A percentile compares a stretch with the other conserved stretches of the same genome.
Evolutionary conservation across 306 rosid genomes (phyloP).

Genomic region (Quercus aquifolioides): DNA sequence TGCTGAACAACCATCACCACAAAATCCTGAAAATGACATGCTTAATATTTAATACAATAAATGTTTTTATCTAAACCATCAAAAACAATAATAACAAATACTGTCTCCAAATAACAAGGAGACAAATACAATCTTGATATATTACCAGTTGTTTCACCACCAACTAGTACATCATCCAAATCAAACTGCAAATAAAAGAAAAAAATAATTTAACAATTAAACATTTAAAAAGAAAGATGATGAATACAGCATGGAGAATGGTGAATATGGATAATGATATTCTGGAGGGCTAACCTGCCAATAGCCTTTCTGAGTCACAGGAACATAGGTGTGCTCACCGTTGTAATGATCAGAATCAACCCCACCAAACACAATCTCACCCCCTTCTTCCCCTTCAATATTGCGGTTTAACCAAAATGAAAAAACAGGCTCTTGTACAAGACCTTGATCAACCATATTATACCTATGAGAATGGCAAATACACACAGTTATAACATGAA

Average conservation of each 20-base stretch:
- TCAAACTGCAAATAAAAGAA: conserved; percentile 26
- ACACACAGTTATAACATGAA: not conserved
- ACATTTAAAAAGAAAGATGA: not conserved
- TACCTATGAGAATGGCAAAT: conserved; percentile 19
- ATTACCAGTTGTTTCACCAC: conserved; percentile 35
- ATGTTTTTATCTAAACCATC: not conserved
- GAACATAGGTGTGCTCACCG: conserved; percentile 40
- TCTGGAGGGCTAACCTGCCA: conserved; percentile 33
- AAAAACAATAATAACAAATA: not conserved
- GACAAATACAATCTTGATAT: not conserved
- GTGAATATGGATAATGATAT: not conserved
- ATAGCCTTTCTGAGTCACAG: conserved; percentile 35
- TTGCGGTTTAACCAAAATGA: conserved; percentile 42
- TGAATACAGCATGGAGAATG: not conserved
- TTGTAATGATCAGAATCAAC: conserved; percentile 36
- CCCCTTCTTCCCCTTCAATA: conserved; percentile 28
- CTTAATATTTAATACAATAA: not conserved
- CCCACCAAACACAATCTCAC: conserved; percentile 40
- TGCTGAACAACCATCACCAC: conserved; percentile 33
- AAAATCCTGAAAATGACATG: conserved; percentile 21
- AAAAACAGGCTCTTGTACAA: conserved; percentile 30
- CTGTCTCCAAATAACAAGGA: not conserved
- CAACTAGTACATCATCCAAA: conserved; percentile 28
- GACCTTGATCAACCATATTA: conserved; percentile 29
- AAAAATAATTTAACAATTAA: not conserved